Base-by-base conservation (phyloP, 306 rosid species). In the Lathyrus tuberosus region DNA sequence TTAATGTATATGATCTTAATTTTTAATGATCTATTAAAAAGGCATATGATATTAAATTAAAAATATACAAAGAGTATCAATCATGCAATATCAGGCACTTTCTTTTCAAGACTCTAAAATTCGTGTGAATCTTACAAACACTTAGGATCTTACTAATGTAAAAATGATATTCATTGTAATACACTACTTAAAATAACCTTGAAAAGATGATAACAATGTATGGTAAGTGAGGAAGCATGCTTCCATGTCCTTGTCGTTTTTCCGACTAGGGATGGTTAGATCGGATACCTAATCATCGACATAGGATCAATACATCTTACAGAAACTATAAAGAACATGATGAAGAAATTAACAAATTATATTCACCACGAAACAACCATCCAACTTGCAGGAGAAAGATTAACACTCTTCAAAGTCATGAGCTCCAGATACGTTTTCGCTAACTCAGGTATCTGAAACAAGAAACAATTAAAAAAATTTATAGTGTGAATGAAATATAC, bases 141-240 rank as follows among this genome's bases (percentile, higher is more conserved):
- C 4, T 28, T 28, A 0, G 31, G 3, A 2, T 3, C 2, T 28
- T 3, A 28, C 4, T 4, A 38, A 48, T 65, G 26, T 17, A 26
- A 57, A 58, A 5, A 42, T 6, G 38, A 9, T 13, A 30, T 24
- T 64, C 52, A 40, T 46, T 26, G 18, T 49, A 13, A 41, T 48
- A 16, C 24, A 43, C 53, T 4, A 37, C 6, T 53, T 42, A 42
- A 8, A 33, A 20, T 15, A 81, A 90, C 97, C 97, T 90, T 86
- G 88, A 73, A 90, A 88, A 62, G 86, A 84, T 17, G 95, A 86
- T 8, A 95, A 90, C 60, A 90, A 11, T 5, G 97, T 88, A 78
- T 90, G 97, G 76, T 76, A 90, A 11, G 92, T 88, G 58, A 90
- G 90, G 81, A 90, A 90, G 81, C 97, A 78, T 14, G 97, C 71